Base-by-base conservation (phyloP, 208 protist species). In the Acanthamoeba royreba region DNA sequence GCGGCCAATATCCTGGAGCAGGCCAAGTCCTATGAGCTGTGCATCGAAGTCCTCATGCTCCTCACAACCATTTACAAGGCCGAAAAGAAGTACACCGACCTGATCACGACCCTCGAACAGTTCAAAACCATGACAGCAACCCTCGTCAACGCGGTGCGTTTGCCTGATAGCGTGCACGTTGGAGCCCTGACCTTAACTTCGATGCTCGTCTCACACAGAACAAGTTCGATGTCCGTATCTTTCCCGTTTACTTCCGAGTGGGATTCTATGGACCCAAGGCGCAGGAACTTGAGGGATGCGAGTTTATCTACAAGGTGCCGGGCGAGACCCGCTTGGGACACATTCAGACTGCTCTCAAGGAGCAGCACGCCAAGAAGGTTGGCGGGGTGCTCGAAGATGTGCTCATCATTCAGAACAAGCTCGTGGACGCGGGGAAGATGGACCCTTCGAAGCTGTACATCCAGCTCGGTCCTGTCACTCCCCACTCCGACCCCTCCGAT, bases 221-320 rank as follows among this genome's bases (percentile, higher is more conserved):
- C 45, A 86, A 86, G 77, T 86, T 86, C 77, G 77, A 86, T n/a
- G 46, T 86, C 25, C 77, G 77, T 17, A 86, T 86, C 8, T 86
- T 86, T 33, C 77, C 77, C 19, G 46, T 55, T 5, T 86, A 86
- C 77, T 86, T 58, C 46, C 77, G 77, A 13, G 77, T 86, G 7
- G 77, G 77, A n/a, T 86, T 86, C 77, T 86, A 86, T 45, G 77
- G 77, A 3, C 40, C 40, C 13, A 86, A 86, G 77, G 40, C 46
- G 40, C 11, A 86, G 31, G 77, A 86, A 45, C 46, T 86, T 7
- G 43, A 86, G 31, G 46, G 46, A 3, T 55, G 53, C 43, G 77
- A 86, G 43, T 86, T 86, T 45, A 86, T 86, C 77, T 86, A 86
- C 46, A 47, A 55, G 40, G 42, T 86, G 42, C 77, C 77, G 15